Percentiles rank a stretch among this genome's conserved stretches.
These are phyloP conservation scores for Agaricales sp. DNA, from an alignment of 1,284 basidiomycete species.

Conservation along the genomic window DNA sequence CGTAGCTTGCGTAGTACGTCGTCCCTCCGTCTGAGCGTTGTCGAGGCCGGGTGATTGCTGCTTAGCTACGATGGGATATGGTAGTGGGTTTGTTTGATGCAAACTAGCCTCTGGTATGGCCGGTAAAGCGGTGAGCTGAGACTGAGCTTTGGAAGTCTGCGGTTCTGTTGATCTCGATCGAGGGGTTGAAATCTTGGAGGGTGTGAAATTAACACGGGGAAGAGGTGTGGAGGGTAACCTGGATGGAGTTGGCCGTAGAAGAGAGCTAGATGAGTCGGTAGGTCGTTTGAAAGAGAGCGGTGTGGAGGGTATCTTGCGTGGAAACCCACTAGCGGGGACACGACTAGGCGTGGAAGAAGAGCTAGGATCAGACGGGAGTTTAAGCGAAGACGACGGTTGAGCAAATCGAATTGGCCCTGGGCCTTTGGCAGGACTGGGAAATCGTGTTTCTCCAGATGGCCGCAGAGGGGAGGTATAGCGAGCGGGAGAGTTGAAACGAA, in stretches of 20 bases:
- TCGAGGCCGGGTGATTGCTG: too few species aligned
- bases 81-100: not conserved
- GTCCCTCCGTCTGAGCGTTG: not conserved
- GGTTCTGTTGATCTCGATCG: not conserved
- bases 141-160: not conserved
- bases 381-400: slow-evolving; percentile 11
- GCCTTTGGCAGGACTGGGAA: not conserved
- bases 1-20: slow-evolving; percentile 16
- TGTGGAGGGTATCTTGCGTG: not conserved
- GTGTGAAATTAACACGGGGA: not conserved
- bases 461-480: not conserved
- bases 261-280: not conserved
- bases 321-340: not conserved
- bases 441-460: not conserved
- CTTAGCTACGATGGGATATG: not conserved
- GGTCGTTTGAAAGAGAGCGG: not conserved
- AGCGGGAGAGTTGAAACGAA: not conserved
- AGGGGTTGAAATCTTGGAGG: not conserved
- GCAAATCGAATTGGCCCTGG: not conserved
- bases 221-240: not conserved
- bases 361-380: not conserved
- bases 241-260: not conserved
- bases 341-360: not conserved
- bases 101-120: not conserved
- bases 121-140: not conserved